Percentiles rank a stretch among this genome's conserved stretches.
Evolutionary conservation across 306 rosid genomes (phyloP).

Genomic region (Acmispon strigosus): DNA sequence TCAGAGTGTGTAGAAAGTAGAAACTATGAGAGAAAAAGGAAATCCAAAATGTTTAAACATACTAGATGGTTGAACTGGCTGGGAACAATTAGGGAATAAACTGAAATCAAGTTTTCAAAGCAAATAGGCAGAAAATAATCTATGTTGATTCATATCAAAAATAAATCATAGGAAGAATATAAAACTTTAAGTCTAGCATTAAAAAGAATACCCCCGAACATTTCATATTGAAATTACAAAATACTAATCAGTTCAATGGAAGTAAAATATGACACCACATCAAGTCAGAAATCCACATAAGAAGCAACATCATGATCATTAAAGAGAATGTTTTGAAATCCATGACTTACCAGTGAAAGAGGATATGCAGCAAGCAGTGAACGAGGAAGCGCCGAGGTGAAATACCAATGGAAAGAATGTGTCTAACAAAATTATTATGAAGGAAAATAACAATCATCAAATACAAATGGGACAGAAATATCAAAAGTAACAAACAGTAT

Average conservation of each 20-base stretch:
- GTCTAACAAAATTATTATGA: conserved; percentile 49
- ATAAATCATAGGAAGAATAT: conserved; percentile 6
- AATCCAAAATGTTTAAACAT: not conserved
- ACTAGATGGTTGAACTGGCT: conserved; percentile 3
- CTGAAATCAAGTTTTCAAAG: conserved; percentile 4
- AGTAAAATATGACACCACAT: conserved; percentile 7
- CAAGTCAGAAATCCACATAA: not conserved
- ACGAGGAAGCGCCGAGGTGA: conserved; percentile 91
- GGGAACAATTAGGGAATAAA: not conserved
- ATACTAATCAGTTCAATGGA: not conserved
- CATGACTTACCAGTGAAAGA: conserved; percentile 67
- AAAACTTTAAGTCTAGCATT: not conserved
- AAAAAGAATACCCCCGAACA: not conserved
- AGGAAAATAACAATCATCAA: conserved; percentile 36
- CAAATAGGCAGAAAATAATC: not conserved
- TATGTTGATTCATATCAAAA: not conserved
- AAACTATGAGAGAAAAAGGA: no score
- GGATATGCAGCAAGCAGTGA: conserved; percentile 88
- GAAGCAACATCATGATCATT: not conserved
- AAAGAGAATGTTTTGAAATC: not conserved
- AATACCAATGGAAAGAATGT: conserved; percentile 84
- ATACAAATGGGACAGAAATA: not conserved
- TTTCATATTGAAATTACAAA: not conserved
- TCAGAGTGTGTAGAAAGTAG: no score
- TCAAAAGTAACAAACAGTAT: not conserved